Conservation (phyloP, 1,284 basidiomycete species). For the Omphalotus olearius region DNA sequence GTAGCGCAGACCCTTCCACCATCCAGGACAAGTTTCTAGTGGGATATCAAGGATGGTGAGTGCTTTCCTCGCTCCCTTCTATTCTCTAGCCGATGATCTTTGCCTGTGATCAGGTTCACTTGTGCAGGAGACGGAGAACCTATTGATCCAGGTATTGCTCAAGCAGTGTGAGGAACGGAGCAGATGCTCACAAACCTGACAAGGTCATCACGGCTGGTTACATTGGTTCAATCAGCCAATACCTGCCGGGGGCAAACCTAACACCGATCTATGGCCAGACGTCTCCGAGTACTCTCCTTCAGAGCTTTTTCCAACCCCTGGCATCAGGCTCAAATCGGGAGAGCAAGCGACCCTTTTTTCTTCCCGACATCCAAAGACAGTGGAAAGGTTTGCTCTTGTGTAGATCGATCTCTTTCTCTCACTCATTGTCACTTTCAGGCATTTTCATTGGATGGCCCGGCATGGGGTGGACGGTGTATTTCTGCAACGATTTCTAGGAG, state of each 20-base stretch:
- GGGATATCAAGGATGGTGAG: constrained; percentile 81
- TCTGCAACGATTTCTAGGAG: constrained; percentile 66
- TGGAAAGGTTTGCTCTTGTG: constrained; percentile 40
- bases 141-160: constrained; percentile 45
- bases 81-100: not conserved
- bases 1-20: constrained; percentile 44
- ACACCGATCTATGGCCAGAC: constrained; percentile 74
- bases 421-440: constrained; percentile 30
- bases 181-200: not conserved
- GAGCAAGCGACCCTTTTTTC: constrained; percentile 68
- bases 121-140: constrained; percentile 63
- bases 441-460: constrained; percentile 80
- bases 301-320: constrained; percentile 67
- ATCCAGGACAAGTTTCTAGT: constrained; percentile 76
- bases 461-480: constrained; percentile 76
- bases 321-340: constrained; percentile 49
- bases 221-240: constrained; percentile 73
- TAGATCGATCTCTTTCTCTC: not conserved
- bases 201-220: constrained; percentile 76
- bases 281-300: constrained; percentile 61
- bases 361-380: constrained; percentile 67
- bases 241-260: constrained; percentile 60
- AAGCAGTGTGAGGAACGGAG: not conserved
- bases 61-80: not conserved
- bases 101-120: constrained; percentile 50